These are phyloP conservation scores for Globisporangium echinulatum DNA, from an alignment of 352 stramenopile species.

Conservation along the genomic window DNA sequence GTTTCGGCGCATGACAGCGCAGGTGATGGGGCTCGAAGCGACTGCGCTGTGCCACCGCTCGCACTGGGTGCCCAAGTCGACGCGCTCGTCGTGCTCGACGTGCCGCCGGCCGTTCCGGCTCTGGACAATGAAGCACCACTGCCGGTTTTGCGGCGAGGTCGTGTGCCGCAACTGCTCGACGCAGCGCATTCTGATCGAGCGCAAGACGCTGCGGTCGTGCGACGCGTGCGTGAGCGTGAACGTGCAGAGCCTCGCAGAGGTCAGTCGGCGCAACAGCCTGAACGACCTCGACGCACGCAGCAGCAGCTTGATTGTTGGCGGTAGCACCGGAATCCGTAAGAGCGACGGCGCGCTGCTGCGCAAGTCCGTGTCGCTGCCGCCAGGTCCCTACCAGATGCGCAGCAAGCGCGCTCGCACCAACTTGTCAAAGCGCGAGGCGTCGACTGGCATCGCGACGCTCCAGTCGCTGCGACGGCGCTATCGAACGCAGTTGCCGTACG, in stretches of 20 bases:
- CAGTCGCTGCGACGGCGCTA: slow-evolving; percentile 14
- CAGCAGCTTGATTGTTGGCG: slow-evolving; percentile 11
- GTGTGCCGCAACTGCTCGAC: slow-evolving; percentile 69
- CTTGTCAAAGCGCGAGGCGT: slow-evolving; percentile 2
- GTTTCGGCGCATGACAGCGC: slow-evolving; percentile 55
- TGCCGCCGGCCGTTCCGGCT: slow-evolving; percentile 58
- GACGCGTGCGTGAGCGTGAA: slow-evolving; percentile 70
- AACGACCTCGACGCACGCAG: slow-evolving; percentile 16
- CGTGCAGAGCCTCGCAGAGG: slow-evolving; percentile 33
- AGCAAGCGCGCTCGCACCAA: neutral
- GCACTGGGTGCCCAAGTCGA: slow-evolving; percentile 73
- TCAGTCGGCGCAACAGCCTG: slow-evolving; percentile 36
- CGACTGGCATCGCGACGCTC: slow-evolving; percentile 1
- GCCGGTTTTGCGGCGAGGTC: slow-evolving; percentile 70
- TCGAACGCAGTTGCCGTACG: slow-evolving; percentile 24
- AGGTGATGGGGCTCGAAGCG: slow-evolving; percentile 60
- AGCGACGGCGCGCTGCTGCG: slow-evolving; percentile 14
- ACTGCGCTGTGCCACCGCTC: slow-evolving; percentile 64
- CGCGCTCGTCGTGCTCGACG: slow-evolving; percentile 53
- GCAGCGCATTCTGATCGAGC: slow-evolving; percentile 65
- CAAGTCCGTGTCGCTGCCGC: slow-evolving; percentile 7
- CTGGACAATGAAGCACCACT: slow-evolving; percentile 69
- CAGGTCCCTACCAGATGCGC: neutral
- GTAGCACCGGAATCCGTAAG: slow-evolving; percentile 7
- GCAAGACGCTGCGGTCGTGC: slow-evolving; percentile 68